phyloP scores from a whole-genome alignment of 139 green algal genomes.

The Protoeuglena noctilucae region DNA sequence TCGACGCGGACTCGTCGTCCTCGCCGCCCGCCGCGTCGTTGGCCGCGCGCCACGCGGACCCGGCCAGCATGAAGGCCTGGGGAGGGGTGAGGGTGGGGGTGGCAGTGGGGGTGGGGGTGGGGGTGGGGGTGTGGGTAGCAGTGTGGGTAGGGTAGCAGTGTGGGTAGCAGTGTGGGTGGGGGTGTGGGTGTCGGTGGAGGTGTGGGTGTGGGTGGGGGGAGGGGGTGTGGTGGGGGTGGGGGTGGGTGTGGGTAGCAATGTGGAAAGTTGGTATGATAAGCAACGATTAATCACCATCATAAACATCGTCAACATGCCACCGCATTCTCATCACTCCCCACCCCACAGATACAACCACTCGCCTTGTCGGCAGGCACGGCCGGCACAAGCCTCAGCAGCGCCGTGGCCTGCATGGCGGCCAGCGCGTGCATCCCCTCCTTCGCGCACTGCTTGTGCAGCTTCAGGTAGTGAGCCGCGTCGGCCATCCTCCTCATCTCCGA shows the following conservation, averaged over 20 bases:
- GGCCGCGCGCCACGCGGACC: conserved; percentile 22
- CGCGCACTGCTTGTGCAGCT: conserved; percentile 11
- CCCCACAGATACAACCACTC: conserved; percentile 16
- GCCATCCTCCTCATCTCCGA: conserved; percentile 14
- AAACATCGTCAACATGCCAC: conserved; percentile 5
- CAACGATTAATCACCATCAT: too few relatives aligned
- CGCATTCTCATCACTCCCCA: conserved; percentile 10
- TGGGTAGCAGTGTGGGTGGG: too few relatives aligned
- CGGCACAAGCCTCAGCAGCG: conserved; percentile 42
- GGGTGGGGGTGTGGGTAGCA: too few relatives aligned
- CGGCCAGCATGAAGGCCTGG: conserved; percentile 42
- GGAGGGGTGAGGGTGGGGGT: too few relatives aligned
- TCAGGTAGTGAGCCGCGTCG: conserved; percentile 35
- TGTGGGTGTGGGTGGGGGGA: too few relatives aligned
- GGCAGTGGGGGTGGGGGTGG: too few relatives aligned
- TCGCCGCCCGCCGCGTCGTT: conserved; percentile 26
- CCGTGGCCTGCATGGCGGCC: conserved; percentile 40
- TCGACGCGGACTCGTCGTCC: too few relatives aligned
- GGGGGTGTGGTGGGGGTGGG: too few relatives aligned
- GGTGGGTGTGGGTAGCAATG: too few relatives aligned
- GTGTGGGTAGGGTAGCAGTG: too few relatives aligned
- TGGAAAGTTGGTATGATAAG: too few relatives aligned
- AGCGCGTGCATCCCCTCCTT: conserved; percentile 28
- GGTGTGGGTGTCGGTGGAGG: too few relatives aligned
- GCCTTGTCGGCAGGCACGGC: conserved; percentile 52